Conservation (phyloP, 1,284 basidiomycete species). For the Sutorius eximius region DNA sequence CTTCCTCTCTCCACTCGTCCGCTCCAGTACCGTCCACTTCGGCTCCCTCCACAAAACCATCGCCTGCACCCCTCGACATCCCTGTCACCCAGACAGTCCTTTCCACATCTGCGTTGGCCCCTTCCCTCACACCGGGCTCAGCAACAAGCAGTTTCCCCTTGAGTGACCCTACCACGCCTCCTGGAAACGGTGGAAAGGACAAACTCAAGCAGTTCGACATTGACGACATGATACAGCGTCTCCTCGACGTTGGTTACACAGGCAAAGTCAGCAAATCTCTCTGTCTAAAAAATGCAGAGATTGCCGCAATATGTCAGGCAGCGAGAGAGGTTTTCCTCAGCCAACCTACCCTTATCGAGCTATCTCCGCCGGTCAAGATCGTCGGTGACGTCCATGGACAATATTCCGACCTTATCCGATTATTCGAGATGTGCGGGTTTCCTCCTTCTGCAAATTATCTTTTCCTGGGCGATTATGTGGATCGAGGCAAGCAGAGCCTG, state of each 20-base stretch:
- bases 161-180: conserved; percentile 36
- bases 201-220: conserved; percentile 80
- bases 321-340: conserved; percentile 95
- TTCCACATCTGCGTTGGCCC: conserved; percentile 48
- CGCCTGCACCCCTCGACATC: conserved; percentile 66
- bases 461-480: conserved; percentile 98
- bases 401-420: conserved; percentile 95
- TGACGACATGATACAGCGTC: conserved; percentile 97
- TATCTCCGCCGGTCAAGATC: conserved; percentile 98
- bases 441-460: conserved; percentile 97
- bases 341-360: conserved; percentile 96
- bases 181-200: conserved; percentile 53
- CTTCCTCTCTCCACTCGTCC: conserved; percentile 27
- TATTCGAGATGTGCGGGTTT: conserved; percentile 99
- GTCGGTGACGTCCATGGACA: conserved; percentile 99
- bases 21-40: conserved; percentile 31
- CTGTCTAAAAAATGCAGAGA: conserved; percentile 96
- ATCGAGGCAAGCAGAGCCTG: conserved; percentile 96
- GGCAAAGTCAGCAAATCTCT: conserved; percentile 98
- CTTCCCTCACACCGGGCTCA: conserved; percentile 49
- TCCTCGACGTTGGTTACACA: conserved; percentile 96
- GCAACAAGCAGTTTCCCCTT: conserved; percentile 41
- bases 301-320: conserved; percentile 93
- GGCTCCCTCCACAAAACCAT: conserved; percentile 42
- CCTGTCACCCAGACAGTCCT: conserved; percentile 73